Base-by-base conservation (phyloP, 345 rosid species). In the Lepidium africanum region DNA sequence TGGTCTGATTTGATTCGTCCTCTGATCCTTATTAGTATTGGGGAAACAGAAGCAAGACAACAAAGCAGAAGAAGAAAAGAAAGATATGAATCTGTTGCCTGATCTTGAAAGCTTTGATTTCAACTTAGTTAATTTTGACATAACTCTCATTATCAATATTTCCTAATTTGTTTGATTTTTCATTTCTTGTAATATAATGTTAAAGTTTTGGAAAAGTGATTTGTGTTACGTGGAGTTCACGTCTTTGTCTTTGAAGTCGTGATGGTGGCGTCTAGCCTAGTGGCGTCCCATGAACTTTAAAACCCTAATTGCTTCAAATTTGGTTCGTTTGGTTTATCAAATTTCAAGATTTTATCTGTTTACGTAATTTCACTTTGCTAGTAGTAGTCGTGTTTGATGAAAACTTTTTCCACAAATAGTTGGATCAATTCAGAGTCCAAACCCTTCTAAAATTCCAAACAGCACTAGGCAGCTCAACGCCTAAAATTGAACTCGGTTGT, bases 101-200 rank as follows among this genome's bases (percentile, higher is more conserved):
- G 82, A 82, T 3, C 15, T 80, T 59, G 85, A 60, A 80, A 89
- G 61, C 84, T 85, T 86, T 66, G 78, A 57, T 80, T 70, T 81
- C 37, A 85, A 77, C 79, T 81, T 72, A 81, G 61, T 62, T 13
- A 83, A 76, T 73, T 48, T 59, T 21, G 82, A 65, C 64, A 82
- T 83, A 71, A 80, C 32, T 78, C 74, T 83, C 81, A 75, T 76
- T 53, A 2, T 60, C 62, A 39, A 21, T 12, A 4, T 10, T 57
- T 57, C 5, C 37, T 39, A n/a, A 35, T 16, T 41, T 6, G 15
- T 78, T 72, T 19, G 27, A 16, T 10, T 46, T 9, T 19, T 43
- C 35, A 38, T 56, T 46, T 39, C 48, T 50, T 54, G 49, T 59
- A 3, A 45, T 59, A 42, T 36, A 43, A 32, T 52, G 51, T 46